Conservation (phyloP, 768 basidiomycete species). For the Leccinum sublutescens region DNA sequence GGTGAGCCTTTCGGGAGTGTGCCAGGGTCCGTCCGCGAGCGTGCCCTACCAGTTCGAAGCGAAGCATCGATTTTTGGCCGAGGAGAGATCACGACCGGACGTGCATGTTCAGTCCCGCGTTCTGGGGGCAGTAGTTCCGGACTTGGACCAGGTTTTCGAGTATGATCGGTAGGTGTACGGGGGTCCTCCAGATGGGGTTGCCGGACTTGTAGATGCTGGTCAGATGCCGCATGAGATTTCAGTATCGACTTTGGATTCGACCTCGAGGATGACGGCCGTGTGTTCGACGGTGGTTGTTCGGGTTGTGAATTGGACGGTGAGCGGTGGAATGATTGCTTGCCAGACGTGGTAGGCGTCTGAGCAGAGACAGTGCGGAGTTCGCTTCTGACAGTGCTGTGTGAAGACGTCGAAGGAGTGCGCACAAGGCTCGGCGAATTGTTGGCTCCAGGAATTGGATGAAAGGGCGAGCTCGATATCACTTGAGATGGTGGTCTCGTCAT, state of each 20-base stretch:
- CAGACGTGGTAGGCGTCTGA: background rate
- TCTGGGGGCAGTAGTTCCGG: slow-evolving; percentile 5
- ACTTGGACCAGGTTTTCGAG: slow-evolving; percentile 14
- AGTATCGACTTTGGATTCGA: slow-evolving; percentile 34
- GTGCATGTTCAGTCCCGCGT: slow-evolving; percentile 7
- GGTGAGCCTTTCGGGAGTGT: slow-evolving; percentile 11
- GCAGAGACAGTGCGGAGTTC: background rate
- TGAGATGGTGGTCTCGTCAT: slow-evolving; percentile 62
- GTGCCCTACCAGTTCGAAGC: slow-evolving; percentile 23
- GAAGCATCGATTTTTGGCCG: slow-evolving; percentile 11
- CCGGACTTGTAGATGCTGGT: slow-evolving; percentile 18
- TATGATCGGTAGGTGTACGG: slow-evolving; percentile 3
- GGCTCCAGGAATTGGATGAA: background rate
- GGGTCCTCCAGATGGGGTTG: slow-evolving; percentile 9
- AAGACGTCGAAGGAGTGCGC: slow-evolving; percentile 21
- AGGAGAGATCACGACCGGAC: slow-evolving; percentile 5
- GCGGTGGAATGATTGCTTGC: slow-evolving; percentile 8
- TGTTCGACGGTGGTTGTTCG: slow-evolving; percentile 14
- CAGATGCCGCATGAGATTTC: slow-evolving; percentile 20
- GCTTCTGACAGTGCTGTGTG: slow-evolving; percentile 11
- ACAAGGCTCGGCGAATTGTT: slow-evolving; percentile 6
- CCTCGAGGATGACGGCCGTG: slow-evolving; percentile 26
- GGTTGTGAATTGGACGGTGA: slow-evolving; percentile 11
- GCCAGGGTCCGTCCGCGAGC: slow-evolving; percentile 33
- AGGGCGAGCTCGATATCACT: slow-evolving; percentile 12